A percentile compares a stretch with the other conserved stretches of the same genome.
Conservation (phyloP, 2,329 filamentous ascomycete species). For the Fusarium odoratissimum region DNA sequence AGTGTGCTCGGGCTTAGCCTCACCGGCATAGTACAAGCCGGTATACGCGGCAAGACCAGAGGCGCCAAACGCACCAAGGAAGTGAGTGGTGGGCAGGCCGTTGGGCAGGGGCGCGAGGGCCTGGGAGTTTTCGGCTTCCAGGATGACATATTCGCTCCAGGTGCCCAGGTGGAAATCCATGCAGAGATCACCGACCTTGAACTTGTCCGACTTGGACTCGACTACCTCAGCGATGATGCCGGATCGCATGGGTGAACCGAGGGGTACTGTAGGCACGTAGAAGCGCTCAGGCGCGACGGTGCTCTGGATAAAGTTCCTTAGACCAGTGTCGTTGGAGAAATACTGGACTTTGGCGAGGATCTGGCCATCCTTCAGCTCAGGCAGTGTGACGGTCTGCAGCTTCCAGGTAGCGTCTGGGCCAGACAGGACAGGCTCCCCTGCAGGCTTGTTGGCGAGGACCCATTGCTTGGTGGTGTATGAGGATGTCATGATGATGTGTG, state of each 20-base stretch:
- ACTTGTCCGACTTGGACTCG: slow-evolving; percentile 41
- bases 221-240: slow-evolving; percentile 47
- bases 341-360: slow-evolving; percentile 45
- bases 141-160: slow-evolving; percentile 45
- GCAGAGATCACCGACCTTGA: slow-evolving; percentile 44
- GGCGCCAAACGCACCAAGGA: slow-evolving; percentile 46
- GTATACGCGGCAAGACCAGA: slow-evolving; percentile 45
- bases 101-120: slow-evolving; percentile 41
- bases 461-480: slow-evolving; percentile 48
- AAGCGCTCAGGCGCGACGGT: slow-evolving; percentile 45
- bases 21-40: slow-evolving; percentile 40
- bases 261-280: slow-evolving; percentile 45
- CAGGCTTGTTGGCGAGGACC: slow-evolving; percentile 44
- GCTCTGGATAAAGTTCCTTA: slow-evolving; percentile 47
- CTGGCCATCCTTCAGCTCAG: slow-evolving; percentile 43
- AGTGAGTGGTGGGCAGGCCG: slow-evolving; percentile 42
- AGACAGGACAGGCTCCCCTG: slow-evolving; percentile 41
- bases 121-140: slow-evolving; percentile 44
- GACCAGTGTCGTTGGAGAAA: slow-evolving; percentile 47
- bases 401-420: slow-evolving; percentile 46
- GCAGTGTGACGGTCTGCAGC: slow-evolving; percentile 41
- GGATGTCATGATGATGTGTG: slow-evolving; percentile 35
- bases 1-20: slow-evolving; percentile 45
- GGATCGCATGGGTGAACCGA: slow-evolving; percentile 46
- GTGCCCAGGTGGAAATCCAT: slow-evolving; percentile 47